Conservation (phyloP, 2,329 filamentous ascomycete genomes). For the Fusarium sp. region DNA sequence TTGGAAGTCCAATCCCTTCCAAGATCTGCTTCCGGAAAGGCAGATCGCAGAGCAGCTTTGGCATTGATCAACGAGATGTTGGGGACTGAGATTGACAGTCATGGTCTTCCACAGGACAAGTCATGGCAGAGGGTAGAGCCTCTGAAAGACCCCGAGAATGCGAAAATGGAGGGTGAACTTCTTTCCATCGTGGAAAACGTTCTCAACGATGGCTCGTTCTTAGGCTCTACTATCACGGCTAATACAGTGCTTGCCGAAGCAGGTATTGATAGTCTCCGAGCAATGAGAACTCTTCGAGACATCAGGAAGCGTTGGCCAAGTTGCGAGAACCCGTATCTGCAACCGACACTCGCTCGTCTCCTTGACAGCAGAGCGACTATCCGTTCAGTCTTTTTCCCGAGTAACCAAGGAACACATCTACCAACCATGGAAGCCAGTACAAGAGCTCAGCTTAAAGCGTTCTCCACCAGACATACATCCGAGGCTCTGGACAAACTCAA, state of each 20-base stretch:
- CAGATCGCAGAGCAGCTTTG: conserved; percentile 12
- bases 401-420: rapidly evolving
- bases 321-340: neutral
- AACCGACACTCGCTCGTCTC: conserved; percentile 13
- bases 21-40: conserved; percentile 19
- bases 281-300: conserved; percentile 27
- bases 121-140: rapidly evolving
- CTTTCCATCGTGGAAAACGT: neutral
- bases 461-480: neutral
- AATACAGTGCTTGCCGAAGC: neutral
- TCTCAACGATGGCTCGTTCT: neutral
- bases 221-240: neutral
- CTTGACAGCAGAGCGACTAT: neutral
- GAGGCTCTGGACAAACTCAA: conserved; percentile 2
- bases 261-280: conserved; percentile 26
- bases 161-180: neutral
- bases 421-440: rapidly evolving
- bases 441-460: neutral
- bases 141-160: neutral
- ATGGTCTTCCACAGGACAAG: rapidly evolving
- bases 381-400: conserved; percentile 13
- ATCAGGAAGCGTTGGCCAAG: conserved; percentile 10
- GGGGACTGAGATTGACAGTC: rapidly evolving
- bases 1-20: neutral
- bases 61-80: neutral